phyloP scores from a whole-genome alignment of 176 grass and related monocot genomes.

The Neostapfia colusana region DNA sequence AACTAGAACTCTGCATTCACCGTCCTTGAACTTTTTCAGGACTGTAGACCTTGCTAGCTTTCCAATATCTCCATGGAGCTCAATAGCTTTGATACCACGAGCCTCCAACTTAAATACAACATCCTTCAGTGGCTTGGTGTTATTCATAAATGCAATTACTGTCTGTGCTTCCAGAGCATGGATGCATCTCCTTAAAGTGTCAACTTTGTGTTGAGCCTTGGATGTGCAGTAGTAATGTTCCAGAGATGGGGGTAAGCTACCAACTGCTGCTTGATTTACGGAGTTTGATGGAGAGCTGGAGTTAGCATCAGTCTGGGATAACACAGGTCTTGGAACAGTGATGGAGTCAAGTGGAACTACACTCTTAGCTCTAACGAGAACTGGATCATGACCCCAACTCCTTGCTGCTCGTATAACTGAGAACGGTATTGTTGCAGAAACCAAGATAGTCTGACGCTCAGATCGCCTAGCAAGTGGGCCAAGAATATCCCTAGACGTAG shows the following conservation, averaged over 20 bases:
- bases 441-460: conserved; percentile 85
- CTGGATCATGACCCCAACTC: conserved; percentile 81
- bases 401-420: conserved; percentile 83
- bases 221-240: conserved; percentile 84
- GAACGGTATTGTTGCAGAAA: conserved; percentile 91
- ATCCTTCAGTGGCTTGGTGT: conserved; percentile 91
- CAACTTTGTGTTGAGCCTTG: conserved; percentile 86
- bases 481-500: conserved; percentile 59
- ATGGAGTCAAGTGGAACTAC: conserved; percentile 70
- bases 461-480: conserved; percentile 70
- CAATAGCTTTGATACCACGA: conserved; percentile 76
- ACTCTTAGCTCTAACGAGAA: conserved; percentile 83
- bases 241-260: conserved; percentile 79
- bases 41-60: conserved; percentile 85
- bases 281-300: conserved; percentile 39
- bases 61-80: conserved; percentile 83
- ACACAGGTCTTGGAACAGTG: conserved; percentile 43
- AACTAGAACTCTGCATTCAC: conserved; percentile 84
- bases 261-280: conserved; percentile 64
- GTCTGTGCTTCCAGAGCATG: conserved; percentile 72
- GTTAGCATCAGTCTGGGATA: conserved; percentile 37
- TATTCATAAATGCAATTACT: conserved; percentile 94
- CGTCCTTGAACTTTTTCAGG: conserved; percentile 79
- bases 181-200: conserved; percentile 83
- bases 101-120: conserved; percentile 93